Percentiles rank a stretch among this genome's conserved stretches.
Conservation (phyloP, 2,329 filamentous ascomycete species). For the Paecilomyces niveus region DNA sequence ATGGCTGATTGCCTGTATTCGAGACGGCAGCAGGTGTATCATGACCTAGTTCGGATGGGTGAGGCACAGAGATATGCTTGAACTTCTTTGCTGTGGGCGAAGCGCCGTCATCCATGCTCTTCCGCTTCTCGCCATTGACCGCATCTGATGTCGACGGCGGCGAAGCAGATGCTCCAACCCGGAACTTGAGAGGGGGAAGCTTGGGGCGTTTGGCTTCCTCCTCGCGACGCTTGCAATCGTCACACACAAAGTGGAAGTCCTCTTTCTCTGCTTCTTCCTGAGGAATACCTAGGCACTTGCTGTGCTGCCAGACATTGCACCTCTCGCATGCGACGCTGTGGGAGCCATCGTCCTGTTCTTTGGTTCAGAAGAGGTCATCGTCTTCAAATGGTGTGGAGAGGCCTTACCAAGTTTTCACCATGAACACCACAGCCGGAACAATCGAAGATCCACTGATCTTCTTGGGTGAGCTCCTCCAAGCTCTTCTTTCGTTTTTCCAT, state of each 20-base stretch:
- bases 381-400: not conserved
- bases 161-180: conserved; percentile 45
- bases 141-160: conserved; percentile 25
- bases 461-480: conserved; percentile 63
- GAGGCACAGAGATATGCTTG: conserved; percentile 2
- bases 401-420: conserved; percentile 63
- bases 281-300: conserved; percentile 76
- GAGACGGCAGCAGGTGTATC: not conserved
- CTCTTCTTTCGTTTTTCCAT: conserved; percentile 74
- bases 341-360: conserved; percentile 69
- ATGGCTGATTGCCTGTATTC: not conserved
- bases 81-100: conserved; percentile 20
- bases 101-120: conserved; percentile 9
- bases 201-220: conserved; percentile 57
- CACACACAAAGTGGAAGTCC: conserved; percentile 83
- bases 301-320: conserved; percentile 96
- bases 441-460: conserved; percentile 90
- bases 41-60: not conserved
- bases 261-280: conserved; percentile 73
- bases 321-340: conserved; percentile 90
- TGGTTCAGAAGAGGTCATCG: conserved; percentile 14
- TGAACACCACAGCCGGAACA: conserved; percentile 81
- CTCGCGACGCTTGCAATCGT: conserved; percentile 64
- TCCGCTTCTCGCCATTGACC: conserved; percentile 13
- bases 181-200: conserved; percentile 54